phyloP scores from a whole-genome alignment of 2,329 filamentous ascomycete species.

The Verruconis gallopava region DNA sequence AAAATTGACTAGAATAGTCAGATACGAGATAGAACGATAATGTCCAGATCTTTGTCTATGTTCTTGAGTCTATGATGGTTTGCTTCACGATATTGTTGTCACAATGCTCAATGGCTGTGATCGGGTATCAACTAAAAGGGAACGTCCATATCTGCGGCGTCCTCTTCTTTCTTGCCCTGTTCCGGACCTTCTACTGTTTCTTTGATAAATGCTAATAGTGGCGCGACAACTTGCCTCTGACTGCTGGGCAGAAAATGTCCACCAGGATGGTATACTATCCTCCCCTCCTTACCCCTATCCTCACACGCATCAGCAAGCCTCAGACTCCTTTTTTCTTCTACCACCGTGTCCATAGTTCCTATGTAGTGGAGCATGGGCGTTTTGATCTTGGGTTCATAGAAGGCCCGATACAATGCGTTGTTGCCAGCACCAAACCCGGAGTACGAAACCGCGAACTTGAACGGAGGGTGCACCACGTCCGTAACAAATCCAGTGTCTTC shows the following conservation, averaged over 20 bases:
- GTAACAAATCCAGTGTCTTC: constrained; percentile 20
- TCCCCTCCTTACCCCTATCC: constrained; percentile 38
- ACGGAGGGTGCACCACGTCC: constrained; percentile 34
- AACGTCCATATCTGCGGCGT: constrained; percentile 55
- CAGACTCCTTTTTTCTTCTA: constrained; percentile 61
- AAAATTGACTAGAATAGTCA: too few relatives aligned
- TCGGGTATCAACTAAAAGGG: too few relatives aligned
- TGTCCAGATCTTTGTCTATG: too few relatives aligned
- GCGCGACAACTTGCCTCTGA: constrained; percentile 66
- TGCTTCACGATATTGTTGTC: too few relatives aligned
- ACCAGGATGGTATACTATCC: constrained; percentile 63
- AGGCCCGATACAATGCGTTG: constrained; percentile 48
- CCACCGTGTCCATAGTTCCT: constrained; percentile 75
- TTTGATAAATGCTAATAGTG: constrained; percentile 58
- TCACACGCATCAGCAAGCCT: constrained; percentile 53
- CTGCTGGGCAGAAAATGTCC: constrained; percentile 77
- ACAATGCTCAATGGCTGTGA: too few relatives aligned
- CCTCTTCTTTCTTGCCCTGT: constrained; percentile 35
- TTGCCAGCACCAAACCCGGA: constrained; percentile 59
- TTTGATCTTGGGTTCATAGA: constrained; percentile 60
- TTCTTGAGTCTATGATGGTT: too few relatives aligned
- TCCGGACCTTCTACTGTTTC: constrained; percentile 25
- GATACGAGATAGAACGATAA: too few relatives aligned
- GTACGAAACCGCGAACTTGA: constrained; percentile 64
- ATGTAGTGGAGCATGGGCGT: constrained; percentile 75